Conservation (phyloP, 768 basidiomycete species). For the Serendipita indica region DNA sequence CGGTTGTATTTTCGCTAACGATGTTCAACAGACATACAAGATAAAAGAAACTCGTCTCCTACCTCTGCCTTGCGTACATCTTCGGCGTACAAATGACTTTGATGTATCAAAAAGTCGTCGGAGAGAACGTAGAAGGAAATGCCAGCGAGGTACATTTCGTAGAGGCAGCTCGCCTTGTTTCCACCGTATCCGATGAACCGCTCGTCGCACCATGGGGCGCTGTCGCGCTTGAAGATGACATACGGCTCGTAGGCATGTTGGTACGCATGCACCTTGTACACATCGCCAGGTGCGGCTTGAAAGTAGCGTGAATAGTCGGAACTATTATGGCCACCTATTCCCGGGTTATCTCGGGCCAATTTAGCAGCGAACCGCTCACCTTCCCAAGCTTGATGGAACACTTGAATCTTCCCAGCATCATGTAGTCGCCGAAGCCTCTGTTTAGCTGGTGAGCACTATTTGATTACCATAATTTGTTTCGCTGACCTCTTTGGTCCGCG, state of each 20-base stretch:
- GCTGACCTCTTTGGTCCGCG: slow-evolving; percentile 50
- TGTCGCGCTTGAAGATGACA: slow-evolving; percentile 60
- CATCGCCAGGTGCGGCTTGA: slow-evolving; percentile 30
- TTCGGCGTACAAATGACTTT: slow-evolving; percentile 73
- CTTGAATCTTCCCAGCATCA: slow-evolving; percentile 38
- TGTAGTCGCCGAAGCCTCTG: slow-evolving; percentile 42
- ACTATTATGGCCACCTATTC: slow-evolving; percentile 67
- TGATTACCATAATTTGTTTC: not conserved
- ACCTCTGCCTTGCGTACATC: slow-evolving; percentile 57
- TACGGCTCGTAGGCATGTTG: slow-evolving; percentile 84
- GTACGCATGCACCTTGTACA: slow-evolving; percentile 64
- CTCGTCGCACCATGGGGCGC: slow-evolving; percentile 76
- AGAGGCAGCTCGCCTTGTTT: slow-evolving; percentile 86
- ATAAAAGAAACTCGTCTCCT: not conserved
- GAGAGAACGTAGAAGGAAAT: slow-evolving; percentile 69
- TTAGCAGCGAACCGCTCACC: not conserved
- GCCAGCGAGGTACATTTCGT: slow-evolving; percentile 80
- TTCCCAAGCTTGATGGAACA: slow-evolving; percentile 32
- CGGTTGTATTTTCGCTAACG: slow-evolving; percentile 55
- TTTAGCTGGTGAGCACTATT: not conserved
- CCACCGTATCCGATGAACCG: slow-evolving; percentile 83
- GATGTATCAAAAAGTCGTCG: slow-evolving; percentile 82
- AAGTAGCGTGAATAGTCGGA: slow-evolving; percentile 65
- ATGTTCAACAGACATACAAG: not conserved
- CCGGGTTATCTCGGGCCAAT: slow-evolving; percentile 36